Base-by-base conservation (phyloP, 345 rosid species). In the Toxicodendron radicans region DNA sequence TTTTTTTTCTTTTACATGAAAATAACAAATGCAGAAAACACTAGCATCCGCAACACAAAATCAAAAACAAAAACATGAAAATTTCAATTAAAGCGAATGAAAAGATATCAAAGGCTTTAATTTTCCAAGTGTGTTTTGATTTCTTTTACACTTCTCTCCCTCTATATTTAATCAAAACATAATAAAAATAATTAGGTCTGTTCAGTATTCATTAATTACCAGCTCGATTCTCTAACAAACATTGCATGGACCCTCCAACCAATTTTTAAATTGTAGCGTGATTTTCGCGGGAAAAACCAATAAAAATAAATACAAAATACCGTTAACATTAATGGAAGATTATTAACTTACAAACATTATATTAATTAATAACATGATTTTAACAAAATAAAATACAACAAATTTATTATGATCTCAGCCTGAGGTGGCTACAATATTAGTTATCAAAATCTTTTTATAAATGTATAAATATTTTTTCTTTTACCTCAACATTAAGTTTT, bases 231-330 rank as follows among this genome's bases (percentile, higher is more conserved):
- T 30, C 68, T 35, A 68, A 69, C 74, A 64, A 68, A 72, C 72
- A 41, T 58, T 64, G 45, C n/a, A 64, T n/a, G n/a, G n/a, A n/a
- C n/a, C n/a, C n/a, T n/a, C n/a, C n/a, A n/a, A 71, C 75, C 11
- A 12, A 43, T 61, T 62, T 72, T 51, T 41, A 27, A 21, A 21
- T 48, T 67, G 33, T 1, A 63, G 53, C 79, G 73, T 10, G 61
- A 20, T 75, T 79, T 75, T 24, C 79, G 82, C 70, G 35, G 33
- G 53, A 12, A 60, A 79, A 70, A 63, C 70, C 49, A 58, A 53
- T 54, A 41, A 35, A 18, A 38, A 27, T 38, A 0, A 38, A 38
- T 38, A 38, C 8, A 38, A 38, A 5, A 38, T 38, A 38, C 43
- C n/a, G n/a, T n/a, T n/a, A n/a, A n/a, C n/a, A n/a, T n/a, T n/a